Evolutionary conservation across 2,329 filamentous ascomycete species (phyloP).

Genomic region (Hymenoscyphus fraxineus): DNA sequence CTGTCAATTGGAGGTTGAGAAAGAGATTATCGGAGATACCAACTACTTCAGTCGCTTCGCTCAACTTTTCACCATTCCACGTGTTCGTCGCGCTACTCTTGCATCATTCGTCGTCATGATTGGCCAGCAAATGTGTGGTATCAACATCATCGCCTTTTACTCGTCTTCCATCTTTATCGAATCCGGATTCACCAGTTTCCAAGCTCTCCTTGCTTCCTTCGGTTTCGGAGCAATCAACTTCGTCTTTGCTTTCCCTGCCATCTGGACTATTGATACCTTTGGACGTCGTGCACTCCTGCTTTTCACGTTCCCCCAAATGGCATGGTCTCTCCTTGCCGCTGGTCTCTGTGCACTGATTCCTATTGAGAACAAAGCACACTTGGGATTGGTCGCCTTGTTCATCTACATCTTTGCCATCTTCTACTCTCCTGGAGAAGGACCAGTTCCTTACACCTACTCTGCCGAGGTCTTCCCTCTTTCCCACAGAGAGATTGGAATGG

Average conservation of each 20-base stretch:
- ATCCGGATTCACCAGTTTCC: conserved; percentile 51
- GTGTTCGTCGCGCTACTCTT: conserved; percentile 67
- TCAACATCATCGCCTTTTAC: conserved; percentile 74
- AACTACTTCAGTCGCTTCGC: conserved; percentile 57
- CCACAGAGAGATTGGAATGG: conserved; percentile 62
- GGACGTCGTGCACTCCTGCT: conserved; percentile 59
- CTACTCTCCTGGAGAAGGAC: conserved; percentile 62
- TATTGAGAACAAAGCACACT: conserved; percentile 39
- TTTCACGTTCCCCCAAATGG: conserved; percentile 66
- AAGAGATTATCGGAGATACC: conserved; percentile 38
- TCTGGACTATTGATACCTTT: conserved; percentile 61
- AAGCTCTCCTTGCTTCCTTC: conserved; percentile 59
- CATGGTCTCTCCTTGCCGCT: conserved; percentile 62
- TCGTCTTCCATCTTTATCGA: conserved; percentile 59
- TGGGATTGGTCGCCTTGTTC: conserved; percentile 56
- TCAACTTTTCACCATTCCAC: conserved; percentile 66
- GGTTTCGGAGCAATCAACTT: conserved; percentile 65
- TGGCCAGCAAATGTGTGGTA: conserved; percentile 38
- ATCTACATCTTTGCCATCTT: conserved; percentile 63
- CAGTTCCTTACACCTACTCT: conserved; percentile 58
- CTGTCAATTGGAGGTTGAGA: conserved; percentile 46
- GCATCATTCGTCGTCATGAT: conserved; percentile 69
- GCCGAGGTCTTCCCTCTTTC: conserved; percentile 63
- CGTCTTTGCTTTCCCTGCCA: conserved; percentile 55
- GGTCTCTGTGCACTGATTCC: conserved; percentile 54